phyloP scores from a whole-genome alignment of 2,329 filamentous ascomycete species.

The Delphinella strobiligena region DNA sequence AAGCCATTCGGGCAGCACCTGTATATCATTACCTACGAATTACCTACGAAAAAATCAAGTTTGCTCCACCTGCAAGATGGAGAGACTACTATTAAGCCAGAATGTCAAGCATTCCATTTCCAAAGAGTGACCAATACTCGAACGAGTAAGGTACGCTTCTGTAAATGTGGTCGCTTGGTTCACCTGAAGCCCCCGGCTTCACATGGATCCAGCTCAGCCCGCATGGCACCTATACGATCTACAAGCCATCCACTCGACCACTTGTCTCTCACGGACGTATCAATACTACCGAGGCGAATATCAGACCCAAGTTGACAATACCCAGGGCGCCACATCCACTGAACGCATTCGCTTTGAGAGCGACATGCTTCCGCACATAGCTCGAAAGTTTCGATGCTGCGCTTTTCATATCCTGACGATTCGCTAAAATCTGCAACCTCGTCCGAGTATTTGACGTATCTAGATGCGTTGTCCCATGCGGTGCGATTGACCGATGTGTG shows the following conservation, averaged over 20 bases:
- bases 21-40: no score
- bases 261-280: not conserved
- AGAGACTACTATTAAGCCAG: no score
- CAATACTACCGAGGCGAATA: not conserved
- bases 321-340: conserved; percentile 23
- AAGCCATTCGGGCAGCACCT: no score
- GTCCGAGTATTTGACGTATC: conserved; percentile 4
- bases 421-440: conserved; percentile 13
- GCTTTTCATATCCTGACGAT: not conserved
- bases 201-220: not conserved
- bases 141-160: no score
- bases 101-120: no score
- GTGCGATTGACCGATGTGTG: conserved; percentile 12
- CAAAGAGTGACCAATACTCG: no score
- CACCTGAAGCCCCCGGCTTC: no score
- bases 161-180: no score
- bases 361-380: conserved; percentile 20
- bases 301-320: conserved; percentile 13
- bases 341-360: conserved; percentile 21
- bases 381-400: conserved; percentile 15
- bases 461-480: conserved; percentile 23
- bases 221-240: not conserved
- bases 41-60: no score
- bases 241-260: not conserved
- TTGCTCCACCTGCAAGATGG: no score